Percentiles rank a stretch among this genome's conserved stretches.
phyloP scores from a whole-genome alignment of 2,329 filamentous ascomycete genomes.

The Aspergillus tubingensis region DNA sequence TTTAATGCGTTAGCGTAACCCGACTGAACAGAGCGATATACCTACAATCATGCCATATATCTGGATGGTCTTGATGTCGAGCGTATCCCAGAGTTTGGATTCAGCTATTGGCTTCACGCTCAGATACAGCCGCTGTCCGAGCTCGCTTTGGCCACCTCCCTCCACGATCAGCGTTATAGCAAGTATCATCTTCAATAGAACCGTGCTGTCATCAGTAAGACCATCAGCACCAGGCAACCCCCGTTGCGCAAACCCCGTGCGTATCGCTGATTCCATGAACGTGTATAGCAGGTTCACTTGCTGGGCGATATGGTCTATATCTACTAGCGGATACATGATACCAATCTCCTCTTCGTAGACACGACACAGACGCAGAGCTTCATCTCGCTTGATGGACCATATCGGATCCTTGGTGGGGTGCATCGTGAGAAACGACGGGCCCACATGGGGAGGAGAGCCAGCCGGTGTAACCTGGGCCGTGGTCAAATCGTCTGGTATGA shows the following conservation, averaged over 20 bases:
- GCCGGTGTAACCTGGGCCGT: conserved; percentile 57
- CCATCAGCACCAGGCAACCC: conserved; percentile 58
- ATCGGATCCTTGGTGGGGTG: conserved; percentile 70
- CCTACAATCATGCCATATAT: conserved; percentile 55
- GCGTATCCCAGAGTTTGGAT: conserved; percentile 58
- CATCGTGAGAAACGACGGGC: conserved; percentile 35
- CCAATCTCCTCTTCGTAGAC: conserved; percentile 89
- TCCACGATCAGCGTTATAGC: conserved; percentile 77
- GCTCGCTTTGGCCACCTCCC: conserved; percentile 73
- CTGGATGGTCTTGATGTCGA: conserved; percentile 61
- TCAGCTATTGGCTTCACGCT: conserved; percentile 74
- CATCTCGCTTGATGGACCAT: conserved; percentile 74
- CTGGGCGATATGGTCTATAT: conserved; percentile 69
- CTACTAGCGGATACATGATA: conserved; percentile 85
- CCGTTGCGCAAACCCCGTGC: conserved; percentile 60
- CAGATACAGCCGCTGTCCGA: conserved; percentile 72
- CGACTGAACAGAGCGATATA: background rate
- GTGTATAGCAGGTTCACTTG: conserved; percentile 70
- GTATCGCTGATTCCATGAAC: conserved; percentile 69
- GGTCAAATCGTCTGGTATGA: conserved; percentile 59
- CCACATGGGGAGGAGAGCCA: conserved; percentile 42
- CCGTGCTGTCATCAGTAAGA: conserved; percentile 64
- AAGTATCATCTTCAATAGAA: conserved; percentile 79
- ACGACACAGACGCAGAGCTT: conserved; percentile 75
- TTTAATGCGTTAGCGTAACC: conserved; percentile 5